Conservation (phyloP, 2,329 filamentous ascomycete genomes). For the Alternaria metachromatica region DNA sequence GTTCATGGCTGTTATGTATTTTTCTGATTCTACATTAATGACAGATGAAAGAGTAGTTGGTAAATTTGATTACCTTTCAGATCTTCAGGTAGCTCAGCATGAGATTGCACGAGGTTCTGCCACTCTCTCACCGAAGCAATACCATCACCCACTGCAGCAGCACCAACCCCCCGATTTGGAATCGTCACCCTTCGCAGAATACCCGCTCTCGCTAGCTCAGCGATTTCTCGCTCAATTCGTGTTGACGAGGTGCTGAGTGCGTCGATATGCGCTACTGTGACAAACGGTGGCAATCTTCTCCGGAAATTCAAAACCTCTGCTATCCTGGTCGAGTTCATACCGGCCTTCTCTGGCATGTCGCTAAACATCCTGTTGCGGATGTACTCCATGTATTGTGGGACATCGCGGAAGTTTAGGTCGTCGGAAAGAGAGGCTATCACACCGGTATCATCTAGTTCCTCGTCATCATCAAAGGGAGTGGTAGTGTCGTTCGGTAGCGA, state of each 20-base stretch:
- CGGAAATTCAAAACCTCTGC: constrained; percentile 70
- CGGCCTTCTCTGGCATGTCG: constrained; percentile 64
- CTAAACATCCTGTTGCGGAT: constrained; percentile 69
- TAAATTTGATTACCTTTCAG: constrained; percentile 46
- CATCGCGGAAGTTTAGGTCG: constrained; percentile 65
- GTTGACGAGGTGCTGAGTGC: constrained; percentile 69
- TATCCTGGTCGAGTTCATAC: constrained; percentile 69
- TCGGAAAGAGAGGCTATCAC: constrained; percentile 62
- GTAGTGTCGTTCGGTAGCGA: constrained; percentile 25
- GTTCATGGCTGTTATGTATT: constrained; percentile 61
- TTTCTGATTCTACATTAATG: constrained; percentile 39
- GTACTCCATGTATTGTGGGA: constrained; percentile 69
- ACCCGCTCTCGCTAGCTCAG: constrained; percentile 64
- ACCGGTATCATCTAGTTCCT: constrained; percentile 65
- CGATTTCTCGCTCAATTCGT: constrained; percentile 70
- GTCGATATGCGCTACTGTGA: constrained; percentile 71
- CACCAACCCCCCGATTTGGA: constrained; percentile 64
- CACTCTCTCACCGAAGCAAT: constrained; percentile 63
- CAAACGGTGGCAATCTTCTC: constrained; percentile 65
- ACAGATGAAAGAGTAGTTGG: background rate
- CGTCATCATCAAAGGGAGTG: constrained; percentile 47
- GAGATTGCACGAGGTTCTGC: constrained; percentile 47
- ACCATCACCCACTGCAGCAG: constrained; percentile 67
- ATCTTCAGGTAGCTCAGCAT: constrained; percentile 29
- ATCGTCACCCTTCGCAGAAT: constrained; percentile 68